Percentiles rank a stretch among this genome's conserved stretches.
Evolutionary conservation across 108 stramenopile species (phyloP).

Genomic region (Discostella pseudostelligera): DNA sequence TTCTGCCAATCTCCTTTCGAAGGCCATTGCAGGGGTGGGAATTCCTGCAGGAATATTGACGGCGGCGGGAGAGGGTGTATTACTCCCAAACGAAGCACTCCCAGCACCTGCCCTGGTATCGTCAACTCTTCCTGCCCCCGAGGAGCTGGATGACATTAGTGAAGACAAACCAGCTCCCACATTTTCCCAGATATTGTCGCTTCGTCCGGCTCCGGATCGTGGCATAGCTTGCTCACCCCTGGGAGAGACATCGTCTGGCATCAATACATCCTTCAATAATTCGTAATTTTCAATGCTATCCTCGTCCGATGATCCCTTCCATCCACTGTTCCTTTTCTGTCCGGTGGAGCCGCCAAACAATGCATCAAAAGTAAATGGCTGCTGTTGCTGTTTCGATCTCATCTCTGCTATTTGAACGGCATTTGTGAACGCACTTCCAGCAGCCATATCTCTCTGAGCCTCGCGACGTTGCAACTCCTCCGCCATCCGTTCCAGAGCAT

Average conservation of each 20-base stretch:
- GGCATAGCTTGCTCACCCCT: constrained; percentile 8
- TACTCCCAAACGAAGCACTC: constrained; percentile 4
- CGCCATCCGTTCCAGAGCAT: constrained; percentile 27
- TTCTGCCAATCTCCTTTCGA: constrained; percentile 24
- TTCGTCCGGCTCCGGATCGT: not conserved
- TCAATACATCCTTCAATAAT: constrained; percentile 25
- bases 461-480: constrained; percentile 23
- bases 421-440: constrained; percentile 13
- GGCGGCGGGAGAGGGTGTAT: constrained; percentile 27
- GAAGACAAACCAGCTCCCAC: constrained; percentile 11
- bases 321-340: not conserved
- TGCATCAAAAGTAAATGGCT: constrained; percentile 11
- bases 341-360: constrained; percentile 7
- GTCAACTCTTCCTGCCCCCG: constrained; percentile 16
- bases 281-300: constrained; percentile 20
- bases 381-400: constrained; percentile 4
- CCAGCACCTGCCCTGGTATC: constrained; percentile 16
- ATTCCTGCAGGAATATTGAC: constrained; percentile 15
- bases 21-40: constrained; percentile 31
- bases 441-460: constrained; percentile 3
- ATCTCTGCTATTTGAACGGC: constrained; percentile 18
- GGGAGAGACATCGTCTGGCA: constrained; percentile 22
- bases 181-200: constrained; percentile 2
- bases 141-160: constrained; percentile 2
- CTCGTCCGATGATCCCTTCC: not conserved